A percentile compares a stretch with the other conserved stretches of the same genome.
phyloP scores from a whole-genome alignment of 148 eudicot genomes.

The Vaccinium macrocarpon region DNA sequence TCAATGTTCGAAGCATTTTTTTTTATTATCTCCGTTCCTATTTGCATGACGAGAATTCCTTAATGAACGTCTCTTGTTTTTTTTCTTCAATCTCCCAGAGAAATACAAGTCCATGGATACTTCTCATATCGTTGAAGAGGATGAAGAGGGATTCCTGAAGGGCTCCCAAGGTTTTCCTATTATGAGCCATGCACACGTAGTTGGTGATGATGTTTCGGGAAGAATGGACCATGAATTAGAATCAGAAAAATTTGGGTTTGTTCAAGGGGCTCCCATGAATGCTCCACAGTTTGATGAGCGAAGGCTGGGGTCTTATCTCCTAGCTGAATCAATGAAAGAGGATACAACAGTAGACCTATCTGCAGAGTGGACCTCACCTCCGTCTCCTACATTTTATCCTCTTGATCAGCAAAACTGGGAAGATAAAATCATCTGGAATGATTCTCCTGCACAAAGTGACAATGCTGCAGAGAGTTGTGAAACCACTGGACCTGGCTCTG shows the following conservation, averaged over 20 bases:
- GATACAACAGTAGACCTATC: conserved; percentile 32
- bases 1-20: background rate
- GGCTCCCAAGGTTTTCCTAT: conserved; percentile 46
- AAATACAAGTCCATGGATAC: conserved; percentile 56
- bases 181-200: conserved; percentile 28
- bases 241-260: conserved; percentile 23
- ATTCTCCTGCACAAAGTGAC: conserved; percentile 53
- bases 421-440: conserved; percentile 76
- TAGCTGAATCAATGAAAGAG: conserved; percentile 66
- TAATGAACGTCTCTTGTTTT: background rate
- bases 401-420: conserved; percentile 98
- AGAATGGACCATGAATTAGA: conserved; percentile 38
- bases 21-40: background rate
- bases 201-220: conserved; percentile 33
- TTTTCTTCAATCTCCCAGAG: conserved; percentile 40
- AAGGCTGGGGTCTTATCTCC: conserved; percentile 51
- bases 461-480: conserved; percentile 61
- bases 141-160: conserved; percentile 67
- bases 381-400: conserved; percentile 52
- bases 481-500: conserved; percentile 66
- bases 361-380: conserved; percentile 35
- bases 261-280: conserved; percentile 24
- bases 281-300: conserved; percentile 28
- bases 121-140: conserved; percentile 66
- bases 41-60: conserved; percentile 6